Conservation (phyloP, 2,329 filamentous ascomycete species). For the Pseudogymnoascus sp. region DNA sequence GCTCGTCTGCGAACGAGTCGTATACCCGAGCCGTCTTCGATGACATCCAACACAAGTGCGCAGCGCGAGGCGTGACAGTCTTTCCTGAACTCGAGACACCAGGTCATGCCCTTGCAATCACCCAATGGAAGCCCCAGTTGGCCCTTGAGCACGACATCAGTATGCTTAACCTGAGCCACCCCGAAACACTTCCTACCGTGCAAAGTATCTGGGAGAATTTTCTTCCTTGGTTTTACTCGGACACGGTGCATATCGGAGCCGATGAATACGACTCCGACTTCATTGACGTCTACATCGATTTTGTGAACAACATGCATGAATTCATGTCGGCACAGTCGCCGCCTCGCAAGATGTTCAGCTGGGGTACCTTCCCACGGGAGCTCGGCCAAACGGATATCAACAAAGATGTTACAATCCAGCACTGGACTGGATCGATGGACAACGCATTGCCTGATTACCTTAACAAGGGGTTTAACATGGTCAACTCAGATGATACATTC, state of each 20-base stretch:
- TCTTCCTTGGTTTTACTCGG: constrained; percentile 46
- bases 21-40: constrained; percentile 43
- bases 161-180: constrained; percentile 46
- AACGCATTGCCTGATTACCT: constrained; percentile 32
- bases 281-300: constrained; percentile 40
- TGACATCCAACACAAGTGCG: constrained; percentile 43
- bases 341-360: constrained; percentile 41
- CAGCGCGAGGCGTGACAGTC: constrained; percentile 45
- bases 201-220: constrained; percentile 45
- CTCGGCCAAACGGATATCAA: constrained; percentile 30
- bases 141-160: constrained; percentile 38
- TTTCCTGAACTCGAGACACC: constrained; percentile 53
- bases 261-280: constrained; percentile 43
- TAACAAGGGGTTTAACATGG: constrained; percentile 37
- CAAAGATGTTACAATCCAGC: constrained; percentile 41
- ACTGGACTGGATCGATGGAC: constrained; percentile 47
- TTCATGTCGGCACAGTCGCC: constrained; percentile 33
- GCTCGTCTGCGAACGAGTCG: constrained; percentile 44
- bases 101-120: constrained; percentile 46
- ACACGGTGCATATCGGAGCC: constrained; percentile 46
- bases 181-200: constrained; percentile 44
- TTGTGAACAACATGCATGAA: constrained; percentile 42
- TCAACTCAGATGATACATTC: constrained; percentile 46
- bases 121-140: constrained; percentile 50
- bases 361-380: constrained; percentile 45